These are phyloP conservation scores for Withania somnifera DNA, from an alignment of 305 asterid species.

Conservation along the genomic window DNA sequence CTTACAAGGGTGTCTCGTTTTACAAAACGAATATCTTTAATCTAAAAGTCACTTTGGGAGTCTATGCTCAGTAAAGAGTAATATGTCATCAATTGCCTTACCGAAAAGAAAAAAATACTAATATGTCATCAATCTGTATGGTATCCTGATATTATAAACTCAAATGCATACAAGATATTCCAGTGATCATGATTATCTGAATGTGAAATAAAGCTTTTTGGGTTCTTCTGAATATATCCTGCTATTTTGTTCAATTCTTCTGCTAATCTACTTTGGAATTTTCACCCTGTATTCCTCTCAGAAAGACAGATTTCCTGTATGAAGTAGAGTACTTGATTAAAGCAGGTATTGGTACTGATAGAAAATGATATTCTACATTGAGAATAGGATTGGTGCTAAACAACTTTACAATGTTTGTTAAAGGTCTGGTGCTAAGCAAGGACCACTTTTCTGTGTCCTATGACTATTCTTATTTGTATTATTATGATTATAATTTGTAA, in stretches of 20 bases:
- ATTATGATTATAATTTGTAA: not conserved
- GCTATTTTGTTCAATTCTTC: not conserved
- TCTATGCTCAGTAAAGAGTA: not conserved
- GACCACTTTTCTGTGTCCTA: not conserved
- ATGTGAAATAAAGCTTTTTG: not conserved
- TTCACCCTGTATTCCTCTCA: not conserved
- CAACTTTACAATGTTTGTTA: not conserved
- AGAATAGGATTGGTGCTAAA: not conserved
- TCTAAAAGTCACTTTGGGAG: not conserved
- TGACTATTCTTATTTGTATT: not conserved
- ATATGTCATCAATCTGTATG: slow-evolving; percentile 1
- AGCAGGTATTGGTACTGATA: not conserved
- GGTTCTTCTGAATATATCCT: not conserved
- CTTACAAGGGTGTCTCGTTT: not conserved
- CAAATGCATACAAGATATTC: not conserved
- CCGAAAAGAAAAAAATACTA: not conserved
- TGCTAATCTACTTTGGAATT: not conserved
- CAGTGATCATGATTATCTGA: not conserved
- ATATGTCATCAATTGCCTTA: not conserved
- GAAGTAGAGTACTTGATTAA: not conserved
- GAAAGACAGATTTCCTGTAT: not conserved
- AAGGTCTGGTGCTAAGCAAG: not conserved
- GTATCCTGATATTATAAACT: not conserved
- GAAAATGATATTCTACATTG: not conserved
- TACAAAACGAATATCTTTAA: not conserved